Evolutionary conservation across 1,284 basidiomycete species (phyloP), one percentile per base, ranked within the genome.

Genomic region (Sanguinoderma infundibulare): DNA sequence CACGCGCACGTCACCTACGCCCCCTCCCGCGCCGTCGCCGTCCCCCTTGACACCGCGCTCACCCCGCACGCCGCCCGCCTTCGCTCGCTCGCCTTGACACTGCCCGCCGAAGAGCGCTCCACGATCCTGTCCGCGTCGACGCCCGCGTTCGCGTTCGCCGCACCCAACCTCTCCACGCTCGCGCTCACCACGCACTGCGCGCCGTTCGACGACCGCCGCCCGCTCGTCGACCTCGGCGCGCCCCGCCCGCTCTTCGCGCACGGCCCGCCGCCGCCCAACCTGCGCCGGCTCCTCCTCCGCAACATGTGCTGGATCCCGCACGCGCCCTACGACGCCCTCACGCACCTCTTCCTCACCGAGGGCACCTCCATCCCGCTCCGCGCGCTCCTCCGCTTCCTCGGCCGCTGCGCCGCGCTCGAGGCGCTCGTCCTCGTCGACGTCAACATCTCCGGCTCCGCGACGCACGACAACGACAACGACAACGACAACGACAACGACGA

Each of bases 241-340:
- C 53, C 55, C 34, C 36, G 47, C 3, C 20, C 20, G 14, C 57
- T 66, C 9, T 64, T 66, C 55, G 39, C 57, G 7, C 35, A 14
- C 2, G 50, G 50, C 5, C 34, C 49, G 26, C 52, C 57, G 5
- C 62, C 52, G 3, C 53, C n/a, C n/a, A n/a, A 50, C 34, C 36
- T 64, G 28, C 55, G 56, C 26, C 53, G 36, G 52, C 60, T 66
- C 39, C 52, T 64, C 14, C 57, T 66, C 34, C 56, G 61, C 14
- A 61, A 58, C 55, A 63, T 55, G 30, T 66, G 62, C 55, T 66
- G 65, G 65, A 47, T 62, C 46, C 65, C 65, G 1, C 36, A n/a
- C 0, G 38, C 60, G 10, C 60, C 65, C 0, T 57, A 51, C 58
- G 58, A 35, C 10, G 53, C 9, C 22, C 53, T 66, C 34, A 66